These are phyloP conservation scores for Candida ficus DNA, from an alignment of 805 yeast genomes.

Conservation along the genomic window DNA sequence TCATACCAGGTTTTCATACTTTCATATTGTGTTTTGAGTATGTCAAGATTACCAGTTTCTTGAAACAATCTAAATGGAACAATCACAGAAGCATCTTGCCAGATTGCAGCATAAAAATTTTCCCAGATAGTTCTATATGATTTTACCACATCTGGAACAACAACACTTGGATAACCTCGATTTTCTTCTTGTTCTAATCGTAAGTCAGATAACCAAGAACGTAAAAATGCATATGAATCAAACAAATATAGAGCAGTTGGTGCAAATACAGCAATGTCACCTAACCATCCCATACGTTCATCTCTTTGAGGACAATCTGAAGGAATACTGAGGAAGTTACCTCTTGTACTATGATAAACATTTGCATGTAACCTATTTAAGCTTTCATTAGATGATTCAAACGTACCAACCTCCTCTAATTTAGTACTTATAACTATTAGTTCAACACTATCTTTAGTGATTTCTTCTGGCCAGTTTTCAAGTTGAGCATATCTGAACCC, in stretches of 20 bases:
- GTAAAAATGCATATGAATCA: conserved; percentile 17
- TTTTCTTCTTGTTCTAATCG: conserved; percentile 13
- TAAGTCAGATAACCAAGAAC: conserved; percentile 18
- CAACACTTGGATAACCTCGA: conserved; percentile 16
- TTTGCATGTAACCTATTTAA: conserved; percentile 13
- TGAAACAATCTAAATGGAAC: conserved; percentile 16
- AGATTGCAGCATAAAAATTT: conserved; percentile 13
- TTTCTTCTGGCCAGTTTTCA: conserved; percentile 13
- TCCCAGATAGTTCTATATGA: conserved; percentile 10
- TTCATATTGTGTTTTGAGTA: conserved; percentile 14
- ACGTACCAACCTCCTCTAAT: conserved; percentile 11
- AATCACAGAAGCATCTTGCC: conserved; percentile 19
- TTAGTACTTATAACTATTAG: conserved; percentile 9
- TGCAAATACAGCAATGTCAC: conserved; percentile 18
- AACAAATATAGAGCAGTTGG: conserved; percentile 17
- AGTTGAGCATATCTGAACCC: conserved; percentile 15
- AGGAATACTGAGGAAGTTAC: conserved; percentile 17
- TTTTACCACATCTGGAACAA: conserved; percentile 14
- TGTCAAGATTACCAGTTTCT: conserved; percentile 10
- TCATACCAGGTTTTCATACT: conserved; percentile 18
- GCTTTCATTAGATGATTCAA: conserved; percentile 8
- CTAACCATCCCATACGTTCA: conserved; percentile 21
- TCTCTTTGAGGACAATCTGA: conserved; percentile 20
- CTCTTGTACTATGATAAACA: conserved; percentile 16
- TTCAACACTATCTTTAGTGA: conserved; percentile 10